phyloP scores from a whole-genome alignment of 371 early-diverging fungal species.

The Gilbertella persicaria region DNA sequence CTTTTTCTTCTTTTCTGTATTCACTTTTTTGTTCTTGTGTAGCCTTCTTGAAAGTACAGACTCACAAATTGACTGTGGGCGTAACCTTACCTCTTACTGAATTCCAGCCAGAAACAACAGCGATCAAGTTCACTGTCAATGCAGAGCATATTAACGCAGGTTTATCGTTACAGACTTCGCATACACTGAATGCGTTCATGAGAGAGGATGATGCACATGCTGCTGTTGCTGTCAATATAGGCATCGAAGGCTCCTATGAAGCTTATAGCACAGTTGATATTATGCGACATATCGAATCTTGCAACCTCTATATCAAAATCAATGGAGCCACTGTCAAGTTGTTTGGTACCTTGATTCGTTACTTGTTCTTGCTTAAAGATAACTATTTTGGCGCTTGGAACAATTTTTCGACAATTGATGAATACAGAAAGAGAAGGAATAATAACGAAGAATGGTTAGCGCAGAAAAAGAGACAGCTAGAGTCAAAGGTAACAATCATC shows the following conservation, averaged over 20 bases:
- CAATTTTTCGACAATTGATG: constrained; percentile 73
- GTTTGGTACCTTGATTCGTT: constrained; percentile 73
- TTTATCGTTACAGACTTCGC: constrained; percentile 67
- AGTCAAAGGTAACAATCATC: constrained; percentile 53
- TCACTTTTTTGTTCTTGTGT: neutral
- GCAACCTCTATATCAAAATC: constrained; percentile 67
- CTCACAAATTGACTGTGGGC: constrained; percentile 43
- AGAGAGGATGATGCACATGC: constrained; percentile 59
- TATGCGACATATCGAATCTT: constrained; percentile 56
- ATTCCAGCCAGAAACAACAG: constrained; percentile 60
- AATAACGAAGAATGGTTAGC: constrained; percentile 51
- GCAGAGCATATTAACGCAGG: constrained; percentile 56
- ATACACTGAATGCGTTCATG: constrained; percentile 73
- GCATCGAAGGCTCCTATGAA: constrained; percentile 64
- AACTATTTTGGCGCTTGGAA: constrained; percentile 78
- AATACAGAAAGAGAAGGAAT: constrained; percentile 61
- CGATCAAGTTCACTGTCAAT: constrained; percentile 58
- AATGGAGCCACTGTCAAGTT: constrained; percentile 63
- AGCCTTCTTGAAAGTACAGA: constrained; percentile 66
- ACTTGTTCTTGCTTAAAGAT: constrained; percentile 71
- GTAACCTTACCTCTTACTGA: constrained; percentile 61
- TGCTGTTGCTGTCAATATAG: constrained; percentile 51
- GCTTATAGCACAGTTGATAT: constrained; percentile 62
- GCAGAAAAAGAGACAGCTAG: constrained; percentile 55
- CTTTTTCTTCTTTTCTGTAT: neutral